phyloP scores from a whole-genome alignment of 2,329 filamentous ascomycete genomes.

The Coniochaeta sp. region DNA sequence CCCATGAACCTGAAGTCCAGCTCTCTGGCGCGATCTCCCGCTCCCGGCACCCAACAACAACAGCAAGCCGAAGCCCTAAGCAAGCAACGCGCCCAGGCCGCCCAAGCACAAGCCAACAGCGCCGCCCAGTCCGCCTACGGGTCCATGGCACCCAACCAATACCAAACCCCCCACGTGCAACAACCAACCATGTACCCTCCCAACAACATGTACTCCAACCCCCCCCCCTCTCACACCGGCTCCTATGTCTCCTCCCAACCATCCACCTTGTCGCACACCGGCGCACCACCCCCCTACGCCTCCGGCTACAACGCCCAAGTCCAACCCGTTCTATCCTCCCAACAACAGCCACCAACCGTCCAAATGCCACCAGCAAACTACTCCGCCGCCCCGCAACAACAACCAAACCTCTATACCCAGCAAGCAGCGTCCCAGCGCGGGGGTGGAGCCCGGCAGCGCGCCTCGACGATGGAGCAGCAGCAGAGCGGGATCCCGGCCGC shows the following conservation, averaged over 20 bases:
- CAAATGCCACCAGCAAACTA: conserved; percentile 63
- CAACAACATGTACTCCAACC: conserved; percentile 67
- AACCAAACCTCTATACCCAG: conserved; percentile 56
- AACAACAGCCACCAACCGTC: conserved; percentile 55
- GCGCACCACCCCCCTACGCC: conserved; percentile 72
- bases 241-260: background rate
- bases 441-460: conserved; percentile 81
- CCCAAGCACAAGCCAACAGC: conserved; percentile 62
- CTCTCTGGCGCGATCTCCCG: conserved; percentile 77
- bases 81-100: conserved; percentile 76
- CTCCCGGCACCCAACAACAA: conserved; percentile 90
- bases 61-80: conserved; percentile 90
- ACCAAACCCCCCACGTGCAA: conserved; percentile 33
- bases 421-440: conserved; percentile 58
- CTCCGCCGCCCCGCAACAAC: conserved; percentile 26
- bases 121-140: conserved; percentile 61
- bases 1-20: conserved; percentile 94
- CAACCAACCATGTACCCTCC: conserved; percentile 62
- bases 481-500: conserved; percentile 87
- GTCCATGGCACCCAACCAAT: conserved; percentile 39
- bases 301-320: conserved; percentile 66
- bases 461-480: conserved; percentile 94
- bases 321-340: conserved; percentile 69
- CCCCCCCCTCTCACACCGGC: conserved; percentile 19
- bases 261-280: conserved; percentile 28